Conservation (phyloP, 805 yeast genomes). For the Gaillardinia entomophila region DNA sequence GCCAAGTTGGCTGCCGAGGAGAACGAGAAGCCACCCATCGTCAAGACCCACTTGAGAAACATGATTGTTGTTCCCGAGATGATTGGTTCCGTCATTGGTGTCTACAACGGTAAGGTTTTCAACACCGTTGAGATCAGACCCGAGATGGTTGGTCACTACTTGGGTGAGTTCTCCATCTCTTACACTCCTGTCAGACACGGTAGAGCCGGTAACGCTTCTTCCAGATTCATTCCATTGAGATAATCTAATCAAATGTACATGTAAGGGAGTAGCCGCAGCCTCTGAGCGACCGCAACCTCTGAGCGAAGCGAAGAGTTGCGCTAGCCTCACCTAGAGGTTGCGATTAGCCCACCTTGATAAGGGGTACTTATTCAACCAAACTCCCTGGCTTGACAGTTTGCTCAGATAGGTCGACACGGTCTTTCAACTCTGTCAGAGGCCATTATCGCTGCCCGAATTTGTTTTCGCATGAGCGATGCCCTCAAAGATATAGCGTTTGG, state of each 20-base stretch:
- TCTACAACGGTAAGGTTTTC: conserved; percentile 99
- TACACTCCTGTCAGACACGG: conserved; percentile 99
- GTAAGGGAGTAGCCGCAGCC: too few species aligned
- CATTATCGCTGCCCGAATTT: too few species aligned
- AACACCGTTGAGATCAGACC: conserved; percentile 98
- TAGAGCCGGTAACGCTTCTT: conserved; percentile 86
- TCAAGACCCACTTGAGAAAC: conserved; percentile 99
- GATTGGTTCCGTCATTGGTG: conserved; percentile 98
- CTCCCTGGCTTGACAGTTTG: too few species aligned
- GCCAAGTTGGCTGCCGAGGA: conserved; percentile 86
- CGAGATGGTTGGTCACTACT: conserved; percentile 99
- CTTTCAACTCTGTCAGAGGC: too few species aligned
- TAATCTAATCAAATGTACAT: too few species aligned
- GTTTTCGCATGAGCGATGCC: conserved; percentile 10
- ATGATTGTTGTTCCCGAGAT: conserved; percentile 98
- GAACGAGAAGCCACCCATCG: conserved; percentile 95
- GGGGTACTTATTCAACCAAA: too few species aligned
- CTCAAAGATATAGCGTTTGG: conserved; percentile 42
- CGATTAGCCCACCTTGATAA: too few species aligned
- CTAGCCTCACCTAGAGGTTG: too few species aligned
- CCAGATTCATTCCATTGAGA: conserved; percentile 68
- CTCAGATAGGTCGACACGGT: too few species aligned
- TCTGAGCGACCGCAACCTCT: too few species aligned
- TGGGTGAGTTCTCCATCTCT: conserved; percentile 99
- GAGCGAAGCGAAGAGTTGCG: too few species aligned